These are phyloP conservation scores for Penicillium odoratum DNA, from an alignment of 495 filamentous ascomycete species.

Conservation along the genomic window DNA sequence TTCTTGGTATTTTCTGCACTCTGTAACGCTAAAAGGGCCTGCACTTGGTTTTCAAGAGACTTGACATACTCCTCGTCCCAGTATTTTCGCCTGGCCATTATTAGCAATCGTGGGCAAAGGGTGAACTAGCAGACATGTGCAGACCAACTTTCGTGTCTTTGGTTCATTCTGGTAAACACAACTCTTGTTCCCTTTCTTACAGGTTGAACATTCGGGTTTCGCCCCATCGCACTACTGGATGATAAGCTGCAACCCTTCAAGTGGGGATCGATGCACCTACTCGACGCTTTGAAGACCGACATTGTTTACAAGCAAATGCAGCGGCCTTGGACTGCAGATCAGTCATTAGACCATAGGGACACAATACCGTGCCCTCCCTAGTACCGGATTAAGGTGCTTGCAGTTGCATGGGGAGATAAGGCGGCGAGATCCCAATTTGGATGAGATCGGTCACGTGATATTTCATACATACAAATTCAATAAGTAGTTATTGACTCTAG, in stretches of 20 bases:
- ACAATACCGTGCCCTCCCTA: too few species aligned
- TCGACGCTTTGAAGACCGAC: conserved; percentile 8
- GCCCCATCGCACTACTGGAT: conserved; percentile 5
- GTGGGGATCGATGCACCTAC: background rate
- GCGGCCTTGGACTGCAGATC: background rate
- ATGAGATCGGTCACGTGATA: too few species aligned
- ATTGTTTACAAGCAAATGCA: conserved; percentile 12
- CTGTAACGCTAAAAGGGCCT: conserved; percentile 8
- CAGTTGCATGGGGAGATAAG: too few species aligned
- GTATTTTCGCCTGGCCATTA: conserved; percentile 10
- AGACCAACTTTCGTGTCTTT: background rate
- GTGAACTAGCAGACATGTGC: background rate
- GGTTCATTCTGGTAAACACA: conserved; percentile 1
- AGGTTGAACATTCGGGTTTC: conserved; percentile 10
- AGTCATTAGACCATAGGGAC: too few species aligned
- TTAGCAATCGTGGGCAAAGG: background rate
- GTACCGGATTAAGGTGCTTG: too few species aligned
- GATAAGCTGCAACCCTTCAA: background rate
- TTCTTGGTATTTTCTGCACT: background rate
- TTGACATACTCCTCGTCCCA: conserved; percentile 16
- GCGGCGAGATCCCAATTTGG: too few species aligned
- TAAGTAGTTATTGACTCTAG: too few species aligned
- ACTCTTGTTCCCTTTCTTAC: background rate
- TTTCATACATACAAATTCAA: too few species aligned
- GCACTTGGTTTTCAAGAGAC: conserved; percentile 12